Evolutionary conservation across 106 monocot species (phyloP), one percentile per base, ranked within the genome.

Genomic region (Dioscorea dumetorum): DNA sequence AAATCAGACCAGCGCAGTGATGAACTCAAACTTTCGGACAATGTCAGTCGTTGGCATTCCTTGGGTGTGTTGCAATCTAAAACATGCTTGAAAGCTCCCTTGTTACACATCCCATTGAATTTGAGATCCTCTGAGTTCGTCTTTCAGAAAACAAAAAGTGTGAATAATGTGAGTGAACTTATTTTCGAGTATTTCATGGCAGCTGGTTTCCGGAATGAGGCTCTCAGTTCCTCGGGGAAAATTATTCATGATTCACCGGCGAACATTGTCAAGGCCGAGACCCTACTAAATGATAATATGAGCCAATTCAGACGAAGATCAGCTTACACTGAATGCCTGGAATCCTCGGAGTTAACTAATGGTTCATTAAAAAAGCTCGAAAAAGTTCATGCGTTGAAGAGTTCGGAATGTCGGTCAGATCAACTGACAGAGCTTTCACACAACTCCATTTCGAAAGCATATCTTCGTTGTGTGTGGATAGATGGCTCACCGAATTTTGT

Each of bases 401-500:
- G 58, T 12, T 58, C 79, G 32, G 72, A 70, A 63, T 49, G 52
- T 70, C 66, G 48, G 67, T 73, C 20, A 50, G 14, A 24, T 24
- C 71, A 76, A 67, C 13, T 33, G 23, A 5, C 63, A 54, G 16
- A 12, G 51, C 33, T 58, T 68, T 22, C 60, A 21, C 41, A 41
- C 41, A 6, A 5, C 6, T 41, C 41, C 10, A 10, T 77, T 54
- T 18, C 80, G 20, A 81, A 81, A 69, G 95, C 79, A 22, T 13
- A 76, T 15, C 63, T 95, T 67, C 72, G 67, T 21, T 73, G 73
- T 58, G 24, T 69, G 1, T 84, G 77, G 75, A 85, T 72, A 67
- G 69, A 69, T 60, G 85, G 79, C 4, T 54, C 50, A 66, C 77
- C 75, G 57, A 75, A 49, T 50, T 85, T 91, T 72, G 50, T 70